Evolutionary conservation across 441 rosid genomes (phyloP), one percentile per base, ranked within the genome.

Genomic region (Metrosideros polymorpha): DNA sequence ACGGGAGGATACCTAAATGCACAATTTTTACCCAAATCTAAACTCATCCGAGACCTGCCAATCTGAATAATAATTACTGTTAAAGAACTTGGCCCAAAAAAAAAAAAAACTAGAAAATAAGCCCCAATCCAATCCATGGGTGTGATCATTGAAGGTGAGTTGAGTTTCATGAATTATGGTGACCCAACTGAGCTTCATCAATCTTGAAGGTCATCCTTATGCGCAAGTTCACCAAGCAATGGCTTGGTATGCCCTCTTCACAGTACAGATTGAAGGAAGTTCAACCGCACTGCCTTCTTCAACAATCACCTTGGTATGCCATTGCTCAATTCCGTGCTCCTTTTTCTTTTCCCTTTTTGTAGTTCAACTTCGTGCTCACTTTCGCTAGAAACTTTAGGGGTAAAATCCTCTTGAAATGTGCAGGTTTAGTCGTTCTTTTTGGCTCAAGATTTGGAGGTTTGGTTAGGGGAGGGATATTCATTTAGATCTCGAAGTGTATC

Each of bases 1-100:
- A 27, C 30, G 0, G 17, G 27, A 12, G 66, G 18, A n/a, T 59
- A 29, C 35, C 66, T 59, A 1, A 29, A 59, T 32, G 66, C n/a
- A 29, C 35, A 0, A n/a, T 6, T 59, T 59, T 59, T 29, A 59
- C 35, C 66, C 5, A 14, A 59, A n/a, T 59, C 35, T 14, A 59
- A 59, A 59, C n/a, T 59, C 5, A 59, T 13, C 32, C 0, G 6
- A n/a, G 19, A 59, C 29, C 0, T 59, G 9, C 0, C n/a, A 29
- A 13, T 59, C 0, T 29, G 19, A 59, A 0, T n/a, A 29, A 59
- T 59, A 59, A n/a, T 29, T 59, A 59, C 15, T 0, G 17, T 27
- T 2, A 56, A 56, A 12, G 61, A 30, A 56, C 27, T 3, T 56
- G 0, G 30, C 0, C n/a, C n/a, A n/a, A n/a, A n/a, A 56, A 56